Evolutionary conservation across 2,329 filamentous ascomycete species (phyloP).

Genomic region (Cladosporium sp.): DNA sequence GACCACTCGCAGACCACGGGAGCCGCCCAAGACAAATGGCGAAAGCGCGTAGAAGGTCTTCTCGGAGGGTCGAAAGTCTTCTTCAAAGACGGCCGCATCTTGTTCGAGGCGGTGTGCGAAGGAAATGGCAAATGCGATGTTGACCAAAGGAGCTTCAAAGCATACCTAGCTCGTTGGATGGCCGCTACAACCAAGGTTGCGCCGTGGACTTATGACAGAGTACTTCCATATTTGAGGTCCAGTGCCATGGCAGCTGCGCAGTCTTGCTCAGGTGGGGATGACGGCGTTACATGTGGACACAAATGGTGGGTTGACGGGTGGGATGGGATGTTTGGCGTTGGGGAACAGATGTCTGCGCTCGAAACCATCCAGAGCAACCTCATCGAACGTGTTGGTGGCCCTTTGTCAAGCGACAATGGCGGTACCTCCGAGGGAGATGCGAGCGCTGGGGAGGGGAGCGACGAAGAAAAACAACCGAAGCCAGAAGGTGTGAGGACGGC

Average conservation of each 20-base stretch:
- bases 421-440: slow-evolving; percentile 49
- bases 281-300: slow-evolving; percentile 43
- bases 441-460: slow-evolving; percentile 31
- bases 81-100: slow-evolving; percentile 35
- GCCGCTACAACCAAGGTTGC: slow-evolving; percentile 54
- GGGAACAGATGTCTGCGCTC: slow-evolving; percentile 54
- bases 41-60: slow-evolving; percentile 20
- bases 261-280: slow-evolving; percentile 46
- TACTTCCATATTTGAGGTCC: slow-evolving; percentile 49
- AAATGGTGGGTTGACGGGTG: slow-evolving; percentile 37
- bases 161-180: slow-evolving; percentile 41
- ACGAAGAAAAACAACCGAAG: slow-evolving; percentile 25
- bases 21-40: slow-evolving; percentile 19
- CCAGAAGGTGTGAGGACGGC: slow-evolving; percentile 45
- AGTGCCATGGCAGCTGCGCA: slow-evolving; percentile 52
- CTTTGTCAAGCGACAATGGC: slow-evolving; percentile 47
- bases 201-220: slow-evolving; percentile 47
- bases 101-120: slow-evolving; percentile 44
- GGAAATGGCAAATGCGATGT: slow-evolving; percentile 35
- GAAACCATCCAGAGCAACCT: slow-evolving; percentile 45
- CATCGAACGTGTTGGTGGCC: slow-evolving; percentile 34
- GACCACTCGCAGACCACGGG: slow-evolving; percentile 20
- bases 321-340: slow-evolving; percentile 48
- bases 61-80: slow-evolving; percentile 32
- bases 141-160: slow-evolving; percentile 41